Conservation (phyloP, 176 grass and related monocot species). For the Oryza meridionalis region DNA sequence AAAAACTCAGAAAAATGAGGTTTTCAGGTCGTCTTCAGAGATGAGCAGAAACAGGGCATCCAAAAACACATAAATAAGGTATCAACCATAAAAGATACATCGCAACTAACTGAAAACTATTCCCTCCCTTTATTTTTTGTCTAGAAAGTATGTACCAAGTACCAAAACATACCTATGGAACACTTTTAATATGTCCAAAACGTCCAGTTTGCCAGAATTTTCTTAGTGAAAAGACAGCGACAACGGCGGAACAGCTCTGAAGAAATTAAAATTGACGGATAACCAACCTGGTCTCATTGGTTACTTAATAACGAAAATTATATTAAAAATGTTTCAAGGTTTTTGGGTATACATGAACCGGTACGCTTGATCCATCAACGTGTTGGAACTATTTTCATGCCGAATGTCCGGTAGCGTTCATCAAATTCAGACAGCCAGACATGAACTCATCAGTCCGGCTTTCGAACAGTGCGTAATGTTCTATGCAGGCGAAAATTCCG, state of each 20-base stretch:
- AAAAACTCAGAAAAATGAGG: neutral
- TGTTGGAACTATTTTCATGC: neutral
- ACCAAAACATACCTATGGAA: neutral
- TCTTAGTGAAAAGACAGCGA: conserved; percentile 29
- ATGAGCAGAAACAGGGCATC: neutral
- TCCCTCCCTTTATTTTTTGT: neutral
- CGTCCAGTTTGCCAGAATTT: neutral
- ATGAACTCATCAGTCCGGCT: neutral
- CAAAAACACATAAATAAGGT: neutral
- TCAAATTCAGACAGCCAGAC: conserved; percentile 29
- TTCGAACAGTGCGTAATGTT: neutral
- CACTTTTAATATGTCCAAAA: conserved; percentile 12
- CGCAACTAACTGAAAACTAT: conserved; percentile 22
- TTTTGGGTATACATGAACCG: conserved; percentile 7
- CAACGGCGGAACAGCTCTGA: neutral
- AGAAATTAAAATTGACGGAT: conserved; percentile 3
- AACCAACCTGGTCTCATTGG: conserved; percentile 26
- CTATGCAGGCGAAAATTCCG: neutral
- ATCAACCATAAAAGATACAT: neutral
- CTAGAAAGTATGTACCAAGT: neutral
- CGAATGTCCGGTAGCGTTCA: conserved; percentile 2
- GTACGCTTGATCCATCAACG: conserved; percentile 40
- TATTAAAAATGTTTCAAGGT: neutral
- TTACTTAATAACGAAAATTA: neutral
- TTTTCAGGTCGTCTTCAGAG: neutral